phyloP scores from a whole-genome alignment of 192 early-diverging fungal species.

The Pecoramyces ruminantium region DNA sequence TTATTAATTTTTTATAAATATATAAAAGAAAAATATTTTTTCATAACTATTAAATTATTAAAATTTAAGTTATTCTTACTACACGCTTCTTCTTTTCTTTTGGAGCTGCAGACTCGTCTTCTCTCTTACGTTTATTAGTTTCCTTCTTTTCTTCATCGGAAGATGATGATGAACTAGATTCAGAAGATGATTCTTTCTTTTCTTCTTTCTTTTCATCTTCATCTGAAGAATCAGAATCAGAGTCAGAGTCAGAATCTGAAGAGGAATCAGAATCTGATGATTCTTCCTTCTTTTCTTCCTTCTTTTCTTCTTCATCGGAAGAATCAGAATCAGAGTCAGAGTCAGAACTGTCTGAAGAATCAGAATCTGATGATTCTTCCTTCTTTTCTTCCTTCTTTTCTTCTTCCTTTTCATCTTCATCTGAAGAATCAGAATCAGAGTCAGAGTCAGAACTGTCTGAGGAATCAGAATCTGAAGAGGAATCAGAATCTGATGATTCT shows the following conservation, averaged over 20 bases:
- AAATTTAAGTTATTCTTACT: not conserved
- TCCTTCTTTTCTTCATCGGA: not conserved
- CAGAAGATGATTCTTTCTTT: not conserved
- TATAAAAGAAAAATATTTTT: too few relatives aligned
- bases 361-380: not conserved
- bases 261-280: too few relatives aligned
- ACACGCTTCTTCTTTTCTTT: not conserved
- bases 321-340: not conserved
- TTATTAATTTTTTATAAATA: too few relatives aligned
- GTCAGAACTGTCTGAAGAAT: not conserved
- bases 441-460: too few relatives aligned
- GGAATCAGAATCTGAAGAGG: not conserved
- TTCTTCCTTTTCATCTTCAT: not conserved
- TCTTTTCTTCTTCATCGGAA: not conserved
- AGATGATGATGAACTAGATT: not conserved
- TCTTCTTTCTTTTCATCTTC: too few relatives aligned
- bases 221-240: not conserved
- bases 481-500: not conserved
- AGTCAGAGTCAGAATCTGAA: not conserved
- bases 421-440: too few relatives aligned
- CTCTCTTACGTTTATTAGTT: not conserved
- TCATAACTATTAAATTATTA: too few relatives aligned
- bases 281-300: too few relatives aligned
- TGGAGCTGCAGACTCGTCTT: not conserved
- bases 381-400: not conserved